A percentile compares a stretch with the other conserved stretches of the same genome.
Evolutionary conservation across 306 rosid species (phyloP).

Genomic region (Cyamopsis tetragonoloba): DNA sequence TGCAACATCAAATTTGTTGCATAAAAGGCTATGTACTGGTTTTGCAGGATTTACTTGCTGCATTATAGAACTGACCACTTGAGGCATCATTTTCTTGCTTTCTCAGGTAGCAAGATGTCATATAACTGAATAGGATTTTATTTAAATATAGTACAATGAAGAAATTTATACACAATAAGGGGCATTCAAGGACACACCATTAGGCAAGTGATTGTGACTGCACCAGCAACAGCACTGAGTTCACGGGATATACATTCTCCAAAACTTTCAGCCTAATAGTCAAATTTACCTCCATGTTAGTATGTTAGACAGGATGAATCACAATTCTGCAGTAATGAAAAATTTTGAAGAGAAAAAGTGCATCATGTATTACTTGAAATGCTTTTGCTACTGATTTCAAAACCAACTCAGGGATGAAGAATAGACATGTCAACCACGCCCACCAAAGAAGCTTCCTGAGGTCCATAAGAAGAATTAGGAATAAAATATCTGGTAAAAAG

Average conservation of each 20-base stretch:
- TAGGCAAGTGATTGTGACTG: slow-evolving; percentile 84
- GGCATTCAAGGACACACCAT: slow-evolving; percentile 50
- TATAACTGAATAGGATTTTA: neutral
- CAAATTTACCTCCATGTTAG: slow-evolving; percentile 12
- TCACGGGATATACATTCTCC: slow-evolving; percentile 65
- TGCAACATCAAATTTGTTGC: neutral
- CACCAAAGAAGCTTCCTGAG: slow-evolving; percentile 93
- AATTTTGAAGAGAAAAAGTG: neutral
- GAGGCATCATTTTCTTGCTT: neutral
- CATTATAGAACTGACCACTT: neutral
- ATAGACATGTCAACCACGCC: slow-evolving; percentile 96
- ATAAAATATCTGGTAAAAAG: slow-evolving; percentile 20
- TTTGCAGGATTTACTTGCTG: neutral
- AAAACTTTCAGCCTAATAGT: slow-evolving; percentile 54
- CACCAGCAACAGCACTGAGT: slow-evolving; percentile 80
- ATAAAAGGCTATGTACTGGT: neutral
- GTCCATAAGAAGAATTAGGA: slow-evolving; percentile 31
- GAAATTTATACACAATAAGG: slow-evolving; percentile 1
- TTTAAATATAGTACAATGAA: neutral
- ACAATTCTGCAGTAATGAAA: neutral
- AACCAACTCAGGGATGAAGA: slow-evolving; percentile 80
- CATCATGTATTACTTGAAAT: slow-evolving; percentile 55
- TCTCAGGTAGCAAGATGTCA: neutral
- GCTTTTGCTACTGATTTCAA: slow-evolving; percentile 71
- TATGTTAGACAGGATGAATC: slow-evolving; percentile 22